Base-by-base conservation (phyloP, 164 flowering plant genomes). In the Cinnamomum chago region DNA sequence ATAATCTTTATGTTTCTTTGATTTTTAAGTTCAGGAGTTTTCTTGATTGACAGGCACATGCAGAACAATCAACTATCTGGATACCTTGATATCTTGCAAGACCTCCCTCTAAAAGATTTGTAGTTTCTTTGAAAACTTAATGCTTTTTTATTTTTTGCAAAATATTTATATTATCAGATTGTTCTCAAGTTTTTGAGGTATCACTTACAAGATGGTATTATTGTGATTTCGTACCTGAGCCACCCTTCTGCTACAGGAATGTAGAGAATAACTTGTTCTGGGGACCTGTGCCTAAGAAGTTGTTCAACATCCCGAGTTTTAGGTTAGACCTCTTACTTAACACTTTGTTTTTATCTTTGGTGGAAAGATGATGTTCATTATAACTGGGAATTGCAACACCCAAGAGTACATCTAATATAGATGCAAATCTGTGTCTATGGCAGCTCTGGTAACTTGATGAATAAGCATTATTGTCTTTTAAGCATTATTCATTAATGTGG, bases 31-130 rank as follows among this genome's bases (percentile, higher is more conserved):
- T 76, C 55, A 50, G 58, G 6, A 50, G 5, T 62, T 62, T 69
- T 76, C 62, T 78, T 60, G 22, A 9, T 82, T 81, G 75, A 81
- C 97, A 95, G 99, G 71, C 93, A 78, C 70, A 72, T 95, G 88
- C 97, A 95, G 88, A 80, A 87, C 82, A 95, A 95, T 83, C 88
- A 87, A 70, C 85, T 95, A 10, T 85, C 97, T 60, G 99, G 99
- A 73, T 83, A 90, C 72, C 93, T 95, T 68, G 88, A 92, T 88
- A 90, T 95, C 72, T 77, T 95, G 30, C 93, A 92, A 83, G 90
- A 92, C 84, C 91, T 95, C 71, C 90, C 89, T n/a, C 81, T 95
- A 55, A 73, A 40, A 76, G 91, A 93, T 73, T 81, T 95, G 99
- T 93, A 88, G 52, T 72, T 55, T 77, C 85, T 81, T 80, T 40